A percentile compares a stretch with the other conserved stretches of the same genome.
phyloP scores from a whole-genome alignment of 2,329 filamentous ascomycete species.

The Tolypocladium sp. region DNA sequence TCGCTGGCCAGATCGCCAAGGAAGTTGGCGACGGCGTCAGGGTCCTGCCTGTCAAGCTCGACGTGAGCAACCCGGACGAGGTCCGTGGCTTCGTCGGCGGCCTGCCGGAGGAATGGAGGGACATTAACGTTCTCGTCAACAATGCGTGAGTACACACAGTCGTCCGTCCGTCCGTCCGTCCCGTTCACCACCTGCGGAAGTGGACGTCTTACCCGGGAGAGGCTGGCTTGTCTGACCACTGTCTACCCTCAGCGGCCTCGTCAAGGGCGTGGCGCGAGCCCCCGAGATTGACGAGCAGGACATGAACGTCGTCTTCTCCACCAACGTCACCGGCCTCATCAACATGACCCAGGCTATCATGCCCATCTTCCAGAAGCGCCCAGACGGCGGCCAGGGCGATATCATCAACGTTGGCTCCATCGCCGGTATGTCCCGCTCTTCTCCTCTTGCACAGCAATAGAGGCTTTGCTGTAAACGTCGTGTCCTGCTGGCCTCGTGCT shows the following conservation, averaged over 20 bases:
- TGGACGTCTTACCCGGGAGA: background rate
- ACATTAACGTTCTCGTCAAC: conserved; percentile 86
- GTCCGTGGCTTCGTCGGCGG: conserved; percentile 62
- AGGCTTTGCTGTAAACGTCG: background rate
- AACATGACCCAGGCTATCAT: conserved; percentile 92
- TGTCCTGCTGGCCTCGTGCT: background rate
- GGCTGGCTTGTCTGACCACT: background rate
- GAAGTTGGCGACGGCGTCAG: conserved; percentile 75
- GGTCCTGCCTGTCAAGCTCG: conserved; percentile 73
- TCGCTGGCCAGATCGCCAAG: conserved; percentile 66
- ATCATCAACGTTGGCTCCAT: conserved; percentile 94
- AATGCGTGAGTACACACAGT: conserved; percentile 62
- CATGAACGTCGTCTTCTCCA: conserved; percentile 79
- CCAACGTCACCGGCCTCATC: conserved; percentile 91
- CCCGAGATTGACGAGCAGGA: conserved; percentile 77
- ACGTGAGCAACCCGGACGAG: conserved; percentile 73
- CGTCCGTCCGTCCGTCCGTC: too few species aligned
- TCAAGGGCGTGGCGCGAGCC: conserved; percentile 78
- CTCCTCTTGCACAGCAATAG: background rate
- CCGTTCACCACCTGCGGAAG: background rate
- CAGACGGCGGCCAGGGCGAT: conserved; percentile 71
- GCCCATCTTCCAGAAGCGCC: conserved; percentile 68
- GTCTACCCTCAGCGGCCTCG: conserved; percentile 56
- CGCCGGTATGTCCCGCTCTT: conserved; percentile 41
- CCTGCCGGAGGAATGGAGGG: conserved; percentile 72